Conservation (phyloP, 164 flowering plant genomes). For the Aristolochia californica region DNA sequence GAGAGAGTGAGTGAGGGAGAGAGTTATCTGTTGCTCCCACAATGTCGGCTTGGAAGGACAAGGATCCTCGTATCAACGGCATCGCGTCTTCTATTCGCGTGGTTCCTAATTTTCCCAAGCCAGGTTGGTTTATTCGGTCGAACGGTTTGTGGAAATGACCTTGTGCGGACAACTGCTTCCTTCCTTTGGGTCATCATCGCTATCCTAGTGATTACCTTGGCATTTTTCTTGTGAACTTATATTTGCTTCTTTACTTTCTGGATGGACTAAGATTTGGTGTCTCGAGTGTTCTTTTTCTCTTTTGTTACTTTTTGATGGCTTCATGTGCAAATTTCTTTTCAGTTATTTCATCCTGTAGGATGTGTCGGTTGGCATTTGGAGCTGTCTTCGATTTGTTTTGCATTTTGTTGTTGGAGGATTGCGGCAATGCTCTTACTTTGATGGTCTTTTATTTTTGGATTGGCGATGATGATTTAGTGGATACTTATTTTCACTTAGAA, state of each 20-base stretch:
- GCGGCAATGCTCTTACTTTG: not conserved
- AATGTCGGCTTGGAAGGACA: constrained; percentile 49
- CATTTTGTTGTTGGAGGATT: not conserved
- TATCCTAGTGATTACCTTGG: not conserved
- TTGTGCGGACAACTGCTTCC: too few relatives aligned
- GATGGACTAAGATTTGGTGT: not conserved
- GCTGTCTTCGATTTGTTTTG: not conserved
- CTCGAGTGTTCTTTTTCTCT: not conserved
- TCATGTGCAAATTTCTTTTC: too few relatives aligned
- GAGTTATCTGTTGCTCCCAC: constrained; percentile 10
- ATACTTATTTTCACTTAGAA: too few relatives aligned
- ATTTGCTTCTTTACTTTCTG: not conserved
- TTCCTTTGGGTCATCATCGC: not conserved
- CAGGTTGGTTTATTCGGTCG: constrained; percentile 28
- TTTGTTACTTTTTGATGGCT: too few relatives aligned
- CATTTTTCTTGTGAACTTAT: not conserved
- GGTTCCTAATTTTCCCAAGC: constrained; percentile 80
- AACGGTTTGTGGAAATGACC: too few relatives aligned
- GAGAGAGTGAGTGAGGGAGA: not conserved
- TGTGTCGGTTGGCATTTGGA: not conserved
- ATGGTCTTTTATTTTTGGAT: not conserved
- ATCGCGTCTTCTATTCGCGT: constrained; percentile 70
- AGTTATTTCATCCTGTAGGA: too few relatives aligned
- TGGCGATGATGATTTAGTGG: too few relatives aligned
- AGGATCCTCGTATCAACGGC: constrained; percentile 64